Base-by-base conservation (phyloP, 2,329 filamentous ascomycete genomes). In the Penicillium thymicola region DNA sequence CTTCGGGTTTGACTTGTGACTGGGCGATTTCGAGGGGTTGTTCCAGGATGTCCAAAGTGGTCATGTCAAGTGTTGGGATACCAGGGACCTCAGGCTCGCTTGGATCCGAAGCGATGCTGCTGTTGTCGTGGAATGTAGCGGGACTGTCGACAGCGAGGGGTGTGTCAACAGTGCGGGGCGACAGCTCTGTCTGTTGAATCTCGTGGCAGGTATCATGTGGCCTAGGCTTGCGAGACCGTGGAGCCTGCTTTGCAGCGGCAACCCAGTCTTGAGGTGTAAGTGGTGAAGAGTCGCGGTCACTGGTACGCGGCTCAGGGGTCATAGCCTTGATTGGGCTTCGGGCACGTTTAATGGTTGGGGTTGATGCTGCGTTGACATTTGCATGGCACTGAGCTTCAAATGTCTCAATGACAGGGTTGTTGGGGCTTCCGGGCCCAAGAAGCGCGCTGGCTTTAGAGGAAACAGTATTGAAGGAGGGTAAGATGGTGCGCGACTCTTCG, bases 221-320 rank as follows among this genome's bases (percentile, higher is more conserved):
- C 23, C 25, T 49, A 18, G 59, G 58, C 30, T 65, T 69, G 16
- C 59, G 53, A 32, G 60, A 58, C 13, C 61, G 63, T 30, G 61
- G 62, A 7, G 52, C 59, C 41, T 70, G 58, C 54, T 70, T 69
- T 23, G 73, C 74, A 23, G 75, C 75, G 36, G 75, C 75, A 36
- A 77, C 54, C 75, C 75, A 77, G 48, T 77, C 75, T 48, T 75
- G 68, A 5, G 75, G 72, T 3, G 73, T 74, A n/a, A 76, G 59
- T 4, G 70, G 70, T 5, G 69, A 73, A 2, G 67, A 64, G 34
- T 57, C 38, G 32, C 44, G 36, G 47, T 59, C 49, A 21, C 36
- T 53, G 2, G 58, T 49, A 9, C 50, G 38, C 14, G 48, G 34
- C 32, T 63, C 59, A 1, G 65, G 60, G 13, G 55, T 57, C 34